Evolutionary conservation across 176 grass and related monocot genomes (phyloP), one percentile per base, ranked within the genome.

Genomic region (Carex kokanica): DNA sequence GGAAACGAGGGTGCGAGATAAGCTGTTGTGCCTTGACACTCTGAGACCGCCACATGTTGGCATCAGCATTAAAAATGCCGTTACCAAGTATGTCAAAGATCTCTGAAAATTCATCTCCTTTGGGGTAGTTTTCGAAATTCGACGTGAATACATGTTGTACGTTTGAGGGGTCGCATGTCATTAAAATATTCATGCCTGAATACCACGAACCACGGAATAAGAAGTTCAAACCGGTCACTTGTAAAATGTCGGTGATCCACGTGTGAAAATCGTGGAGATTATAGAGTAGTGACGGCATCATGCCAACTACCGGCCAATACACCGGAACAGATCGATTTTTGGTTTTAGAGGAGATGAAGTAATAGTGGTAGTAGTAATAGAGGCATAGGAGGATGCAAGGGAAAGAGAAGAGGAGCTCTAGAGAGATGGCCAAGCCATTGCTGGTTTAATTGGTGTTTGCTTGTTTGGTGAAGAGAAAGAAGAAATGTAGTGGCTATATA

Each of bases 81-180:
- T 86, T 85, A 52, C 94, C 94, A 62, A 97, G 86, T 87, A 97
- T 52, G 83, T 97, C 94, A 63, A 97, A 91, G 53, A 97, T 97
- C 81, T 94, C 85, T 0, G 65, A 51, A 69, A 92, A 94, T 79
- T 97, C 92, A 49, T 64, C 84, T 24, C 94, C 94, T 80, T 97
- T 97, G n/a, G 90, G 90, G 81, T 92, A 97, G 53, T 94, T 97
- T 40, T 53, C 4, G 63, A 94, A 92, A 84, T 90, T 92, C 58
- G 88, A 83, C 4, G 74, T 97, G 88, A 97, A 97, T 32, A 97
- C 49, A 74, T 97, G 94, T 78, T 91, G 86, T 2, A 94, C 51
- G 81, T 92, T 94, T n/a, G 63, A 83, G 5, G 90, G 94, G 56
- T 94, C 90, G 36, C 56, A 25, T 12, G 94, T 97, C 17, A 89